Base-by-base conservation (phyloP, 2,329 filamentous ascomycete species). In the Penicillium brasilianum region DNA sequence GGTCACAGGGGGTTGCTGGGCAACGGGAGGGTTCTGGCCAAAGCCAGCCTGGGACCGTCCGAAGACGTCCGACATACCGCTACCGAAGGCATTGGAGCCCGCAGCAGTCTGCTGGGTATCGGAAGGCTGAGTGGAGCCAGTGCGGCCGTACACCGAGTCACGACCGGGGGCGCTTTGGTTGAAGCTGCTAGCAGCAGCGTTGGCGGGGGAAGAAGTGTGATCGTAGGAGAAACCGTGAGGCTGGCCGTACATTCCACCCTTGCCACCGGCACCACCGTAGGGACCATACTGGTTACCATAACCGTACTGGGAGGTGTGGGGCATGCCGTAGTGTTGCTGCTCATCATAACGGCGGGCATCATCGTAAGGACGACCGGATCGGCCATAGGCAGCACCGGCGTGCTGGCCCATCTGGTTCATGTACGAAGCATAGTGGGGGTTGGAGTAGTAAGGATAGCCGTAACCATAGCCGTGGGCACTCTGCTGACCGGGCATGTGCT, bases 221-320 rank as follows among this genome's bases (percentile, higher is more conserved):
- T 90, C 88, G 68, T 86, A 88, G 9, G 85, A 85, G 72, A 88
- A 90, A 58, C 78, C 82, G 67, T 87, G 85, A 66, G 86, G 85
- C 68, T 87, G 87, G 34, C 82, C 85, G 69, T 89, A 89, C 84
- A 88, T 87, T 67, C 81, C 83, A 65, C 82, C 84, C 67, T 85
- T 84, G 57, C 82, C 83, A 39, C 51, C 51, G 20, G 50, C 50
- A 25, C 51, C 51, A 14, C 80, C 82, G 61, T 85, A 87, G 16
- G 79, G 80, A 39, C 74, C 81, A 64, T 82, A 82, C 66, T 82
- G 81, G 64, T 78, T 83, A 44, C 76, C 79, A 59, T 83, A 84
- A 61, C 81, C 83, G 68, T 85, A 88, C 73, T 88, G 85, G 61
- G 71, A 77, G 66, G 69, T 76, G 67, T 80, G 77, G 58, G 79